phyloP scores from a whole-genome alignment of 441 rosid genomes.

The Populus hybrid region DNA sequence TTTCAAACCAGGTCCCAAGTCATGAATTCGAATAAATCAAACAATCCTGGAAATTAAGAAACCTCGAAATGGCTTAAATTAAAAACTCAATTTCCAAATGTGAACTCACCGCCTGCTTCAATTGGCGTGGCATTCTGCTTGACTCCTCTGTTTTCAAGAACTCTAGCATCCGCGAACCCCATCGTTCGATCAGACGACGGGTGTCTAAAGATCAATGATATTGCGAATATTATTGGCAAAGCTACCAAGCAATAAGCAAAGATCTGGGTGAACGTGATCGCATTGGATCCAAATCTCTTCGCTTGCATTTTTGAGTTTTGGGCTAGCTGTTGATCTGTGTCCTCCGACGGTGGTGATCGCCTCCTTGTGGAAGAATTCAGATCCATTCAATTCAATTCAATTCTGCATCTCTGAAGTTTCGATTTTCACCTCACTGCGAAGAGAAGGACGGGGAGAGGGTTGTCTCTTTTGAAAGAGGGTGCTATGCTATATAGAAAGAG shows the following conservation, averaged over 20 bases:
- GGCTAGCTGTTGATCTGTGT: constrained; percentile 24
- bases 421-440: background rate
- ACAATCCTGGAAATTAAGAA: background rate
- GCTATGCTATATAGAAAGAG: background rate
- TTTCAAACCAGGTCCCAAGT: background rate
- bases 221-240: constrained; percentile 39
- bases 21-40: background rate
- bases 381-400: constrained; percentile 37
- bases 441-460: background rate
- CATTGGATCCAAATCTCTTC: constrained; percentile 34
- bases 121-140: constrained; percentile 26
- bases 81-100: background rate
- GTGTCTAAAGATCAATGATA: constrained; percentile 44
- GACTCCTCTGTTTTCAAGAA: constrained; percentile 25
- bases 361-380: constrained; percentile 42
- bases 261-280: constrained; percentile 38
- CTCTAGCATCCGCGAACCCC: constrained; percentile 68
- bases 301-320: constrained; percentile 21
- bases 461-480: background rate
- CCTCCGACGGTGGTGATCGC: constrained; percentile 34
- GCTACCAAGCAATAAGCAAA: constrained; percentile 37
- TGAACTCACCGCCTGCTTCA: constrained; percentile 15
- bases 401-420: background rate
- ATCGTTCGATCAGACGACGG: constrained; percentile 39
- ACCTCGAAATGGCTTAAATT: background rate